A percentile compares a stretch with the other conserved stretches of the same genome.
phyloP scores from a whole-genome alignment of 1,284 basidiomycete species.

The Testicularia cyperi region DNA sequence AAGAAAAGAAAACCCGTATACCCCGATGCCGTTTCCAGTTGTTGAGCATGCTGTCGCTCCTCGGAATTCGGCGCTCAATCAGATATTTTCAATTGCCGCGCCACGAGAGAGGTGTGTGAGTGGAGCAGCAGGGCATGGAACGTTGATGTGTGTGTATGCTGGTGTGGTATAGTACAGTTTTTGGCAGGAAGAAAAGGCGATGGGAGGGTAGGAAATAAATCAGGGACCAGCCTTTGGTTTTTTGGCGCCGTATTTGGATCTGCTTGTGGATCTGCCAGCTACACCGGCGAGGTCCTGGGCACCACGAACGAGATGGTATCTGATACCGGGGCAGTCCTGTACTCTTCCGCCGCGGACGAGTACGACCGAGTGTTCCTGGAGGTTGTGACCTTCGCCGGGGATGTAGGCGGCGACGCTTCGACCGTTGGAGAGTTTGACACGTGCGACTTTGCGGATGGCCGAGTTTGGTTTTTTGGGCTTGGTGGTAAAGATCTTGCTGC shows the following conservation, averaged over 20 bases:
- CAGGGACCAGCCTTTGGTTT: slow-evolving; percentile 68
- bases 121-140: background rate
- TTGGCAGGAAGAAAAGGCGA: background rate
- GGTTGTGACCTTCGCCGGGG: slow-evolving; percentile 93
- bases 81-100: too few relatives aligned
- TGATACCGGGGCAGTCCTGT: slow-evolving; percentile 79
- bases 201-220: background rate
- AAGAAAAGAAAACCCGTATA: too few relatives aligned
- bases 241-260: slow-evolving; percentile 94
- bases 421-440: slow-evolving; percentile 88
- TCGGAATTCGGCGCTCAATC: too few relatives aligned
- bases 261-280: slow-evolving; percentile 74
- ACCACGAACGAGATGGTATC: slow-evolving; percentile 90
- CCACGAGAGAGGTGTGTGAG: background rate
- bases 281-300: slow-evolving; percentile 90
- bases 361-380: slow-evolving; percentile 97
- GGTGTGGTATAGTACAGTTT: too few relatives aligned
- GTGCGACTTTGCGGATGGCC: slow-evolving; percentile 92
- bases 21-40: too few relatives aligned
- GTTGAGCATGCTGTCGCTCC: too few relatives aligned
- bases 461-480: slow-evolving; percentile 99
- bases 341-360: slow-evolving; percentile 89
- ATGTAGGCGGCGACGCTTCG: slow-evolving; percentile 90
- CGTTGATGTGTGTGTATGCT: too few relatives aligned
- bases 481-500: slow-evolving; percentile 57